A percentile compares a stretch with the other conserved stretches of the same genome.
phyloP scores from a whole-genome alignment of 106 monocot genomes.

The Posidonia australis region DNA sequence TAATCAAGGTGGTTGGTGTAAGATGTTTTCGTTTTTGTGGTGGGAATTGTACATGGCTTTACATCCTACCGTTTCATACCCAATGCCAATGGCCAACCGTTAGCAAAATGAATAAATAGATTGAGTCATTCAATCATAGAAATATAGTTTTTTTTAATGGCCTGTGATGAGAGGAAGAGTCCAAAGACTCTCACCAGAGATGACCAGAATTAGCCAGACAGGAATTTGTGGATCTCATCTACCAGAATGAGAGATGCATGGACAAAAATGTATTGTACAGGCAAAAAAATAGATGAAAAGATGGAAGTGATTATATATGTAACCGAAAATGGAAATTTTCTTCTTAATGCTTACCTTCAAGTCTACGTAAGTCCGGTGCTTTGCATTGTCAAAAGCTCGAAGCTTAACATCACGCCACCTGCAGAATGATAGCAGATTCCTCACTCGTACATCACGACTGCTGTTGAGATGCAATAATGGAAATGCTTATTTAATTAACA shows the following conservation, averaged over 20 bases:
- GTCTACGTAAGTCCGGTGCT: slow-evolving; percentile 50
- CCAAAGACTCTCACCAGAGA: background rate
- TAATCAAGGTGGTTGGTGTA: too few relatives aligned
- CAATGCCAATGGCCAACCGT: background rate
- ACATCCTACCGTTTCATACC: background rate
- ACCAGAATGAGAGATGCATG: too few relatives aligned
- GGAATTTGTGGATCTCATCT: too few relatives aligned
- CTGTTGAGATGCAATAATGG: background rate
- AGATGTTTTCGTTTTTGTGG: background rate
- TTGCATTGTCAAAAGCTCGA: slow-evolving; percentile 43
- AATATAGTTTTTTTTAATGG: background rate
- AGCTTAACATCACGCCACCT: slow-evolving; percentile 56
- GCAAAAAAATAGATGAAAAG: background rate
- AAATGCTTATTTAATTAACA: background rate
- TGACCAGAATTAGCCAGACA: too few relatives aligned
- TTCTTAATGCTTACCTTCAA: slow-evolving; percentile 27
- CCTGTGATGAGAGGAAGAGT: background rate
- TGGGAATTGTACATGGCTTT: background rate
- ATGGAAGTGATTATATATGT: background rate
- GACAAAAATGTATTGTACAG: background rate
- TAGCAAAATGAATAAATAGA: background rate
- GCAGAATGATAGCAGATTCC: background rate
- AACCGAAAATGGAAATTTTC: background rate
- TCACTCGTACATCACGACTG: background rate
- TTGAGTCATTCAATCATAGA: background rate